Evolutionary conservation across 192 early-diverging fungal genomes (phyloP).

Genomic region (Coemansia nantahalensis): DNA sequence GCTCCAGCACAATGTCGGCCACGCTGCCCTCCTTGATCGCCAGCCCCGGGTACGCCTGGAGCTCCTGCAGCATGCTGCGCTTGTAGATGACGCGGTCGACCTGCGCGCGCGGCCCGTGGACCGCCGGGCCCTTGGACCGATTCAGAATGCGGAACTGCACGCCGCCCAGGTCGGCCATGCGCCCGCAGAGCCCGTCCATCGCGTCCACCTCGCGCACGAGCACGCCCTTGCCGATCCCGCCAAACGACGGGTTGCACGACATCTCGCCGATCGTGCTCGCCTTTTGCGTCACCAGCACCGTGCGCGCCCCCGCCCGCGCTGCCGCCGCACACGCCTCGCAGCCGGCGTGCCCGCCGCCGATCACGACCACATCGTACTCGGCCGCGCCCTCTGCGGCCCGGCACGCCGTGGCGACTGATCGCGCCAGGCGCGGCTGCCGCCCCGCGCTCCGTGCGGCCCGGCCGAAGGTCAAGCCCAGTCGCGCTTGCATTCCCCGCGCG

Average conservation of each 20-base stretch:
- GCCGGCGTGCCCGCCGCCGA: slow-evolving; percentile 83
- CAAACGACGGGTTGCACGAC: slow-evolving; percentile 88
- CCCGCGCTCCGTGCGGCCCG: too few relatives aligned
- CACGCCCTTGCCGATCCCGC: slow-evolving; percentile 80
- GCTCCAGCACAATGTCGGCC: slow-evolving; percentile 64
- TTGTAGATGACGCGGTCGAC: slow-evolving; percentile 80
- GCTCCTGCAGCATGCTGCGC: slow-evolving; percentile 62
- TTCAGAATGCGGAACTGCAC: slow-evolving; percentile 83
- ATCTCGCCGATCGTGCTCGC: slow-evolving; percentile 79
- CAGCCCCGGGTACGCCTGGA: slow-evolving; percentile 67
- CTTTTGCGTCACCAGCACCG: slow-evolving; percentile 72
- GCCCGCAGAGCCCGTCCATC: slow-evolving; percentile 78
- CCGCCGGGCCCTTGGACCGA: slow-evolving; percentile 77
- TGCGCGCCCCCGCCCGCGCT: slow-evolving; percentile 68
- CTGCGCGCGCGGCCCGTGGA: slow-evolving; percentile 80
- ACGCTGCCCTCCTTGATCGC: slow-evolving; percentile 68
- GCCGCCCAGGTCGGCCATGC: slow-evolving; percentile 72
- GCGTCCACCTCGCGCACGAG: slow-evolving; percentile 79
- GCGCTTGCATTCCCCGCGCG: too few relatives aligned
- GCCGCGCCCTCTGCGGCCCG: too few relatives aligned
- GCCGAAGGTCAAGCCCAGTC: too few relatives aligned
- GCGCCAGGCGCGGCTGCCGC: too few relatives aligned
- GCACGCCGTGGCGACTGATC: too few relatives aligned
- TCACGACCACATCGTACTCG: slow-evolving; percentile 70
- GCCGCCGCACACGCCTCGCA: slow-evolving; percentile 79